Percentiles rank a stretch among this genome's conserved stretches.
Evolutionary conservation across 2,329 filamentous ascomycete species (phyloP).

Genomic region (Penicillium sp.): DNA sequence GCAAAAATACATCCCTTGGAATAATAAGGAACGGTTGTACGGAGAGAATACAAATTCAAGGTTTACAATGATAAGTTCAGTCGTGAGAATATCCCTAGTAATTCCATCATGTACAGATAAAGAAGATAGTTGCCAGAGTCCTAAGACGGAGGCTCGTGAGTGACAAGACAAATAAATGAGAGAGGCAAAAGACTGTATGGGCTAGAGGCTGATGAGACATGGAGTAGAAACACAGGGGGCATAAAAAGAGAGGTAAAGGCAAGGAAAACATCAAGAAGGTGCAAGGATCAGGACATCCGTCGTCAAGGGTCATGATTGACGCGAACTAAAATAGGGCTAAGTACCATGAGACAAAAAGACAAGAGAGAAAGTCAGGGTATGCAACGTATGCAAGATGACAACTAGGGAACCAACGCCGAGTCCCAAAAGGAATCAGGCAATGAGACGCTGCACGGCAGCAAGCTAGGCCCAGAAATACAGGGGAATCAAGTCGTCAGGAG

Average conservation of each 20-base stretch:
- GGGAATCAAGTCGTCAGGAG: conserved; percentile 12
- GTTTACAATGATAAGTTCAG: conserved; percentile 2
- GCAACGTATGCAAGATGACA: conserved; percentile 23
- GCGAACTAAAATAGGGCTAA: conserved; percentile 15
- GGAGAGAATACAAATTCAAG: neutral
- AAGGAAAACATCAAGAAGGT: conserved; percentile 6
- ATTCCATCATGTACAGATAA: conserved; percentile 31
- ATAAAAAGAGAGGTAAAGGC: conserved; percentile 11
- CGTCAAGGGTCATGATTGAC: conserved; percentile 27
- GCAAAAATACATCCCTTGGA: neutral
- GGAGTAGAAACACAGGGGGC: conserved; percentile 12
- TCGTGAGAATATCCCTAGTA: conserved; percentile 25
- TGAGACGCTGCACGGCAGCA: conserved; percentile 3
- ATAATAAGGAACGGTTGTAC: neutral
- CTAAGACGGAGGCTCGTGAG: conserved; percentile 14
- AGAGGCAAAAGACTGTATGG: conserved; percentile 22
- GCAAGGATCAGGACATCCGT: conserved; percentile 17
- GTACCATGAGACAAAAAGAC: conserved; percentile 16
- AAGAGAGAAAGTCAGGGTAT: conserved; percentile 20
- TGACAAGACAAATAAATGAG: conserved; percentile 18
- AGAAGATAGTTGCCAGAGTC: conserved; percentile 13
- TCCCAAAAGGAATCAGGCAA: conserved; percentile 15
- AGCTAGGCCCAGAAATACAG: conserved; percentile 14
- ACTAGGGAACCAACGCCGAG: conserved; percentile 16
- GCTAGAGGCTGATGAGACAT: conserved; percentile 18